These are phyloP conservation scores for Claviceps digitariae DNA, from an alignment of 2,329 filamentous ascomycete species.

Conservation along the genomic window DNA sequence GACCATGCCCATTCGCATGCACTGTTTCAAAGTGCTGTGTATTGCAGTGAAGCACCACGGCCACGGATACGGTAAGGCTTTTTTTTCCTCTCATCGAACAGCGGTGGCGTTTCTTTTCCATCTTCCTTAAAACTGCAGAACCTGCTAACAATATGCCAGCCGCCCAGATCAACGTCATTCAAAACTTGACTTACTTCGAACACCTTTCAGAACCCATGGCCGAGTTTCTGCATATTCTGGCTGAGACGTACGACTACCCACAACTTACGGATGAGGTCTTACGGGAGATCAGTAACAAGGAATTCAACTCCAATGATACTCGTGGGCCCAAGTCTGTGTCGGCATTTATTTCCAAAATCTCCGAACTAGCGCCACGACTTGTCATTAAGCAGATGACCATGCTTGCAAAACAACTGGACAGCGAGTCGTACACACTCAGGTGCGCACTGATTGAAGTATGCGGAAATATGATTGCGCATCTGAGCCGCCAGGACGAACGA, in stretches of 20 bases:
- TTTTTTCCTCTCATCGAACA: neutral
- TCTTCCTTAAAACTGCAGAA: neutral
- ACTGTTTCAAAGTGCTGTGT: conserved; percentile 92
- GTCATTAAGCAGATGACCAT: conserved; percentile 98
- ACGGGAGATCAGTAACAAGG: conserved; percentile 89
- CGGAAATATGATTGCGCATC: conserved; percentile 82
- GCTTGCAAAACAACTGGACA: conserved; percentile 87
- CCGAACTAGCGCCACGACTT: conserved; percentile 76
- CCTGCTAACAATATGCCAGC: conserved; percentile 35
- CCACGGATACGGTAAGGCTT: conserved; percentile 75
- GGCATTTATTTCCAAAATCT: conserved; percentile 82
- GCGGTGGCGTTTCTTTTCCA: no score
- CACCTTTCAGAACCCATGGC: conserved; percentile 99
- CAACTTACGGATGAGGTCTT: conserved; percentile 90
- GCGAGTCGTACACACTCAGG: conserved; percentile 89
- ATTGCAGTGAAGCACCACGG: conserved; percentile 96
- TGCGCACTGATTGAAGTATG: conserved; percentile 94
- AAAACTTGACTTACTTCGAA: conserved; percentile 96
- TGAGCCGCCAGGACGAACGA: conserved; percentile 82
- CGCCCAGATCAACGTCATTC: conserved; percentile 94
- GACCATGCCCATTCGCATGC: conserved; percentile 80
- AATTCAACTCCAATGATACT: conserved; percentile 94
- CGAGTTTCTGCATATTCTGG: conserved; percentile 88
- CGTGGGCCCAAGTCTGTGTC: conserved; percentile 95
- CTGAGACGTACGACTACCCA: conserved; percentile 94